phyloP scores from a whole-genome alignment of 1,284 basidiomycete species.

The Agroathelia rolfsii region DNA sequence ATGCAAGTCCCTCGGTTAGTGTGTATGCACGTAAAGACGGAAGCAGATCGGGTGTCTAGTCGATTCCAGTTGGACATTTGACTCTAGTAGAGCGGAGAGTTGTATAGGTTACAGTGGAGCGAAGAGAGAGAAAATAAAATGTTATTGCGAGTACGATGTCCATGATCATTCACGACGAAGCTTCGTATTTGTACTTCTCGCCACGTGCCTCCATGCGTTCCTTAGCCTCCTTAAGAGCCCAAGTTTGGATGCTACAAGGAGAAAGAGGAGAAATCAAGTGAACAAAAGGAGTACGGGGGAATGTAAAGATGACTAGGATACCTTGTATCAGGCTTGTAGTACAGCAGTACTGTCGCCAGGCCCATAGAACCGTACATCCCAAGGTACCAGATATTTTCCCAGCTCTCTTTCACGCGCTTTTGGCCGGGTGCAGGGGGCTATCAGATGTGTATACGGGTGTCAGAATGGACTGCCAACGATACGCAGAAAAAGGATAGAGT shows the following conservation, averaged over 20 bases:
- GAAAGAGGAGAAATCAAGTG: conserved; percentile 4
- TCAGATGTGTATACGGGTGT: conserved; percentile 3
- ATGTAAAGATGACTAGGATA: conserved; percentile 32
- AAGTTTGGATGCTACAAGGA: conserved; percentile 80
- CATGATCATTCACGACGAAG: conserved; percentile 14
- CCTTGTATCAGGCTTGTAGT: conserved; percentile 97
- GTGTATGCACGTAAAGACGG: conserved; percentile 10
- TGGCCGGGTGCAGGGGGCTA: conserved; percentile 71
- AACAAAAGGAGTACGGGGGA: conserved; percentile 3
- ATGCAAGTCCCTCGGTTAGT: too few relatives aligned
- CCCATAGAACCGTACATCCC: conserved; percentile 89
- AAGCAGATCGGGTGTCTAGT: conserved; percentile 5
- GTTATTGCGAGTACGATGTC: conserved; percentile 1
- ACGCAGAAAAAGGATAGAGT: conserved; percentile 1
- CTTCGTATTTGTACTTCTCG: conserved; percentile 73
- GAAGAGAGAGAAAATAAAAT: not conserved
- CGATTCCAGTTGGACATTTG: conserved; percentile 3
- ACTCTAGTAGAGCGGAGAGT: conserved; percentile 6
- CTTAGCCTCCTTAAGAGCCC: conserved; percentile 86
- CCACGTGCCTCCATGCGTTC: conserved; percentile 81
- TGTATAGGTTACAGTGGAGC: conserved; percentile 2
- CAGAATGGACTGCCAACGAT: conserved; percentile 5
- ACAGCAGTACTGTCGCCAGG: conserved; percentile 66
- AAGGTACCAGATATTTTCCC: conserved; percentile 83
- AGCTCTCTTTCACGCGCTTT: conserved; percentile 78